These are phyloP conservation scores for Telfairia occidentalis DNA, from an alignment of 331 rosid species.

Conservation along the genomic window DNA sequence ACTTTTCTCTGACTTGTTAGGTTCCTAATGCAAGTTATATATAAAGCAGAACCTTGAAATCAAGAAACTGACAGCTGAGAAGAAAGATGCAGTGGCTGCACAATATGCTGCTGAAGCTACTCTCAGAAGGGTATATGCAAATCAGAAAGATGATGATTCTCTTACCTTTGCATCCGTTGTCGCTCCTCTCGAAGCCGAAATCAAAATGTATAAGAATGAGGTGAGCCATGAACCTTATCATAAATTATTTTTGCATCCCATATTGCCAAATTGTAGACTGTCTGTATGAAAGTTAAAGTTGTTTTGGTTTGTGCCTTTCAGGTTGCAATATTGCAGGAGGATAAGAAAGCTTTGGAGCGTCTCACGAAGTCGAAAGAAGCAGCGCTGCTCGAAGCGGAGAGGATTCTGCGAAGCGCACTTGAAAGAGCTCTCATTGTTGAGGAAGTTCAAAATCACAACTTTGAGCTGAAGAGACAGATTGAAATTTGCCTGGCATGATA, in stretches of 20 bases:
- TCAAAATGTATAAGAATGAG: slow-evolving; percentile 72
- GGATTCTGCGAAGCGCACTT: slow-evolving; percentile 64
- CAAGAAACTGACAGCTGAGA: slow-evolving; percentile 58
- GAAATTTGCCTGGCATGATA: slow-evolving; percentile 78
- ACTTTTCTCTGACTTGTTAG: slow-evolving; percentile 7
- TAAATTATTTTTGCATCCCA: background rate
- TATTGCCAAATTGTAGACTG: background rate
- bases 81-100: slow-evolving; percentile 73
- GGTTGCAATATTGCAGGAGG: slow-evolving; percentile 69
- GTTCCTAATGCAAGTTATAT: background rate
- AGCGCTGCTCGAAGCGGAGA: slow-evolving; percentile 86
- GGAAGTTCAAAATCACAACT: slow-evolving; percentile 92
- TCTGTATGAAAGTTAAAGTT: background rate
- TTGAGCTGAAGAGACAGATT: slow-evolving; percentile 87
- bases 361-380: slow-evolving; percentile 72
- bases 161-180: slow-evolving; percentile 49
- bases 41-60: slow-evolving; percentile 76
- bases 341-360: slow-evolving; percentile 81
- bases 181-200: slow-evolving; percentile 88
- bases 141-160: slow-evolving; percentile 57
- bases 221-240: slow-evolving; percentile 22
- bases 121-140: slow-evolving; percentile 62
- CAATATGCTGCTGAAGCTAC: slow-evolving; percentile 89
- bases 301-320: slow-evolving; percentile 19
- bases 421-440: slow-evolving; percentile 91